These are phyloP conservation scores for Mucor saturninus DNA, from an alignment of 371 early-diverging fungal species.

Conservation along the genomic window DNA sequence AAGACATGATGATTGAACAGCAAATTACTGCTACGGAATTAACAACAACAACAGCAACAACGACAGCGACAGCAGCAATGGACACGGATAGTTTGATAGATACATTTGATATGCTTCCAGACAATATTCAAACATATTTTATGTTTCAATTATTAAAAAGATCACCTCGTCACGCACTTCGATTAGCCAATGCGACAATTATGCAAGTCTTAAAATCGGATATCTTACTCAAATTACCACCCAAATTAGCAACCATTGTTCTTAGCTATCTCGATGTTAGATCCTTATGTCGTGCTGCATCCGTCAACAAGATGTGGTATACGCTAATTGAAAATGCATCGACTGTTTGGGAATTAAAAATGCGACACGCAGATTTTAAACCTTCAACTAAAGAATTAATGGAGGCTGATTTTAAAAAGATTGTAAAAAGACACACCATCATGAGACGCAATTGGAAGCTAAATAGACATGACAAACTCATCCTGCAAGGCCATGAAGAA, in stretches of 20 bases:
- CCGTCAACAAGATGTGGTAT: conserved; percentile 81
- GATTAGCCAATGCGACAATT: conserved; percentile 82
- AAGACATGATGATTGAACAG: neutral
- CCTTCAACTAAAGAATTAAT: conserved; percentile 8
- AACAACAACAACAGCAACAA: conserved; percentile 3
- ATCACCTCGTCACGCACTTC: conserved; percentile 65
- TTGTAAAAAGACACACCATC: conserved; percentile 78
- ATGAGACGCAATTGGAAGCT: conserved; percentile 85
- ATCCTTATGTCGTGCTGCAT: conserved; percentile 81
- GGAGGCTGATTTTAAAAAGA: conserved; percentile 64
- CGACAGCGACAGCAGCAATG: conserved; percentile 6
- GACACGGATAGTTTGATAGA: conserved; percentile 26
- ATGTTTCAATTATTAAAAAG: conserved; percentile 50
- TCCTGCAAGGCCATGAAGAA: conserved; percentile 80
- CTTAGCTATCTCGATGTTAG: conserved; percentile 80
- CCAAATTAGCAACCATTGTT: conserved; percentile 75
- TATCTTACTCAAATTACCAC: conserved; percentile 80
- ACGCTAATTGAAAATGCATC: conserved; percentile 77
- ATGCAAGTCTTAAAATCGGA: conserved; percentile 86
- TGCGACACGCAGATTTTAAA: conserved; percentile 57
- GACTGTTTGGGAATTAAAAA: conserved; percentile 60
- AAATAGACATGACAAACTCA: conserved; percentile 72
- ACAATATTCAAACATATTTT: conserved; percentile 39
- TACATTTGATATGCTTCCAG: conserved; percentile 42
- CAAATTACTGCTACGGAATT: conserved; percentile 3